A percentile compares a stretch with the other conserved stretches of the same genome.
Evolutionary conservation across 495 filamentous ascomycete species (phyloP).

Genomic region (Penicillium bovifimosum): DNA sequence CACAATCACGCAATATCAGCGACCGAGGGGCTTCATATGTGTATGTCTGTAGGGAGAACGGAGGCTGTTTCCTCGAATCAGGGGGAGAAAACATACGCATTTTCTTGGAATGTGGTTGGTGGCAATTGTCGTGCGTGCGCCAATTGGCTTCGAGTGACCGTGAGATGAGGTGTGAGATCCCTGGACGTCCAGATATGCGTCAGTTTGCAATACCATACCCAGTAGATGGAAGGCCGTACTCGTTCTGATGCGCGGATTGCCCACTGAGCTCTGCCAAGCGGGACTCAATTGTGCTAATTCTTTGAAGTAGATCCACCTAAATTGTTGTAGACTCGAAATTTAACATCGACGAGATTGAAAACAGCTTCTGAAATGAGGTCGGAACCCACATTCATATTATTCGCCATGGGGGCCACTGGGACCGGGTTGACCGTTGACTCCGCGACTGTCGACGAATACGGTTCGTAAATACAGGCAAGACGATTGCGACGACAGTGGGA

Average conservation of each 20-base stretch:
- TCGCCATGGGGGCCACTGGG: neutral
- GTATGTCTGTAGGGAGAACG: neutral
- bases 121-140: neutral
- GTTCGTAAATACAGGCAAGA: conserved; percentile 20
- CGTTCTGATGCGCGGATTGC: neutral
- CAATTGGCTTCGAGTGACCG: neutral
- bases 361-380: no score
- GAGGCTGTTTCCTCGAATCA: neutral
- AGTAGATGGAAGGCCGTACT: neutral
- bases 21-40: neutral
- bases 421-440: neutral
- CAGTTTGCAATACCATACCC: neutral
- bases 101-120: neutral
- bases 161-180: neutral
- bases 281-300: conserved; percentile 21
- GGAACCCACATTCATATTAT: conserved; percentile 1
- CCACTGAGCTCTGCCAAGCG: conserved; percentile 23
- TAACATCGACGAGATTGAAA: no score
- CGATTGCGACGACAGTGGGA: conserved; percentile 22
- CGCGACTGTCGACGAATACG: conserved; percentile 13
- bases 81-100: conserved; percentile 3
- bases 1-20: neutral
- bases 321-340: no score
- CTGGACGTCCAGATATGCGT: neutral
- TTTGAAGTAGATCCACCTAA: conserved; percentile 15